Evolutionary conservation across 768 basidiomycete species (phyloP).

Genomic region (Tulasnella sp.): DNA sequence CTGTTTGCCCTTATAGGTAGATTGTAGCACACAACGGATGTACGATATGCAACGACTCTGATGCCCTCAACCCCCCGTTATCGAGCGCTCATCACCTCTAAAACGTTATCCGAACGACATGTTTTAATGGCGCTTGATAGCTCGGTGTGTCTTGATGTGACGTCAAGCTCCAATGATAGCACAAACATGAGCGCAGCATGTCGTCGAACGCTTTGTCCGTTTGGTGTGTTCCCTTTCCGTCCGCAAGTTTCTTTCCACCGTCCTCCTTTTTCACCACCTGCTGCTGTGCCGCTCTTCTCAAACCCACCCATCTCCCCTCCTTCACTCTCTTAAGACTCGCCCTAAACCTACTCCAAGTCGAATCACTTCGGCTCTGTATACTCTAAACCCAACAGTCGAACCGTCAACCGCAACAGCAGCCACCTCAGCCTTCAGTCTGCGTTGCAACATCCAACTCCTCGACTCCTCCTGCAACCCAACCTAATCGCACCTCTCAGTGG

Average conservation of each 20-base stretch:
- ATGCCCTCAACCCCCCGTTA: neutral
- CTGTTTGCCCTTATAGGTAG: neutral
- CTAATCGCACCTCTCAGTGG: neutral
- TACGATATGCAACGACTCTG: neutral
- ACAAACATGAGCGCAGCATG: neutral
- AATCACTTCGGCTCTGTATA: neutral
- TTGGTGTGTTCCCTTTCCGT: neutral
- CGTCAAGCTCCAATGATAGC: neutral
- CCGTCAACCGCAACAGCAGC: neutral
- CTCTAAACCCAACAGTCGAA: neutral
- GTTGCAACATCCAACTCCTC: neutral
- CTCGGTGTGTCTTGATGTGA: neutral
- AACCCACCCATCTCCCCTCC: slow-evolving; percentile 30
- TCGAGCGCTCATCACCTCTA: neutral
- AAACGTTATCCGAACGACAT: neutral
- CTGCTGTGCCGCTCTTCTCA: slow-evolving; percentile 30
- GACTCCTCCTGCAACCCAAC: neutral
- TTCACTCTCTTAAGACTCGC: slow-evolving; percentile 22
- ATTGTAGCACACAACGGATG: neutral
- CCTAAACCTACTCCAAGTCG: neutral
- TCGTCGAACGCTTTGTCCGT: neutral
- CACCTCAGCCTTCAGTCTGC: slow-evolving; percentile 3
- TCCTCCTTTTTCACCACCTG: slow-evolving; percentile 30
- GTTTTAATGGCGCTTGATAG: neutral
- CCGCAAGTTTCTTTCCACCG: slow-evolving; percentile 25